A percentile compares a stretch with the other conserved stretches of the same genome.
Evolutionary conservation across 1,139 yeast genomes (phyloP).

Genomic region (Wickerhamiella infanticola): DNA sequence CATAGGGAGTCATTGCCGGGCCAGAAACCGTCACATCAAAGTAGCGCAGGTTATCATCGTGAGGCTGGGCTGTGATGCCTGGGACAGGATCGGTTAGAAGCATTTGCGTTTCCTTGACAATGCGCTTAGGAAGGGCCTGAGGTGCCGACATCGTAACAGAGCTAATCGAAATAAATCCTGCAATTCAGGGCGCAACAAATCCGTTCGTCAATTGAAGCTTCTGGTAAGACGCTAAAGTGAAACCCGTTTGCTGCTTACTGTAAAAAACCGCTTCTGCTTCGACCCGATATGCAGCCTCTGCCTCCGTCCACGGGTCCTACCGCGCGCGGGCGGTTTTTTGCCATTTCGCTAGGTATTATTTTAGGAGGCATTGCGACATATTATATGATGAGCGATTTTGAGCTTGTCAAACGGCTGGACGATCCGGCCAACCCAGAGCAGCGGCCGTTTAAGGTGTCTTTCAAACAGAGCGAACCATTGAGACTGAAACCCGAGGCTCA

Average conservation of each 20-base stretch:
- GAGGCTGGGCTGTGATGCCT: slow-evolving; percentile 85
- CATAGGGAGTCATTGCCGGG: slow-evolving; percentile 75
- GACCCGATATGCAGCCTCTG: slow-evolving; percentile 1
- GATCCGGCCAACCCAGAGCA: slow-evolving; percentile 14
- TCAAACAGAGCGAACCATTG: slow-evolving; percentile 24
- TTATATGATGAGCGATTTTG: slow-evolving; percentile 22
- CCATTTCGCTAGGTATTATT: slow-evolving; percentile 21
- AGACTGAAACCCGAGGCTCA: slow-evolving; percentile 24
- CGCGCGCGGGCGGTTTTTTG: slow-evolving; percentile 22
- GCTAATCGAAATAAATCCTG: no score
- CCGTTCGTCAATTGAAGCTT: no score
- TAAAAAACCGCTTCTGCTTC: neutral
- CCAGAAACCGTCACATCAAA: slow-evolving; percentile 85
- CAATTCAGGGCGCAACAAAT: no score
- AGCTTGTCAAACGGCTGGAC: slow-evolving; percentile 22
- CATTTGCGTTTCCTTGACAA: slow-evolving; percentile 64
- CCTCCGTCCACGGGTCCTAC: slow-evolving; percentile 15
- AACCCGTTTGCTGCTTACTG: neutral
- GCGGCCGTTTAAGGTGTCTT: slow-evolving; percentile 22
- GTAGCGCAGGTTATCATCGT: slow-evolving; percentile 82
- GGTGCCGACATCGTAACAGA: neutral
- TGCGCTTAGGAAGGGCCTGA: slow-evolving; percentile 15
- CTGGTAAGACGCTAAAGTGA: neutral
- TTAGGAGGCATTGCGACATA: slow-evolving; percentile 21
- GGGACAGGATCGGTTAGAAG: slow-evolving; percentile 90